Evolutionary conservation across 2,329 filamentous ascomycete species (phyloP), one percentile per base, ranked within the genome.

Genomic region (Thielaviopsis populi): DNA sequence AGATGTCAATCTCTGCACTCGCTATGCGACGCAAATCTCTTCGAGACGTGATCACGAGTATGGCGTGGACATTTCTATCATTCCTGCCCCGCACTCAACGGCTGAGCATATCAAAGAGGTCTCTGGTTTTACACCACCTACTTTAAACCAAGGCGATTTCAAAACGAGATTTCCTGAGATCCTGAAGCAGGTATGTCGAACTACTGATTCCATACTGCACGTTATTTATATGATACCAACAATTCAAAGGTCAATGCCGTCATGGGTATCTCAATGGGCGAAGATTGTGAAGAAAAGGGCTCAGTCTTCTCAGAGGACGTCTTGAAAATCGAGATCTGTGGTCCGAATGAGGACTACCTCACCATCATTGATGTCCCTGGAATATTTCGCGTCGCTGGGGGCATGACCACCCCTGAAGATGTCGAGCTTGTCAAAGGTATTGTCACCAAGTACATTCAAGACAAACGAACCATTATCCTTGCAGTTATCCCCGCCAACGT

Each of bases 361-460:
- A 79, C 76, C 0, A 71, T 79, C 7, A 76, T 80, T 1, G 77
- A 80, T 65, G 68, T 79, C 1, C 77, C 76, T 1, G 76, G 77
- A 1, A 68, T 79, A 3, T 76, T 79, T 41, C 70, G 74, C 4
- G 69, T 71, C 1, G 66, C 72, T 7, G 72, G 70, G 19, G 70
- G 73, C 7, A 68, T 73, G 4, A 71, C 76, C 41, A 72, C 71
- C 10, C 66, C 68, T 0, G 63, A 66, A n/a, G 74, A 74, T 59
- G 71, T 74, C 1, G 64, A 72, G 7, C 65, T 71, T 6, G 73
- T 79, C 1, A 60, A 66, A 7, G 66, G 69, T 3, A 70, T 79
- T 24, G 74, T 78, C 2, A 68, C 73, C 8, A 58, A 65, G 1
- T 79, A 79, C 67, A 74, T 79, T 69, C 37, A 69, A n/a, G 72